Evolutionary conservation across 1,139 yeast genomes (phyloP), one percentile per base, ranked within the genome.

Genomic region (Fermentozyma sake): DNA sequence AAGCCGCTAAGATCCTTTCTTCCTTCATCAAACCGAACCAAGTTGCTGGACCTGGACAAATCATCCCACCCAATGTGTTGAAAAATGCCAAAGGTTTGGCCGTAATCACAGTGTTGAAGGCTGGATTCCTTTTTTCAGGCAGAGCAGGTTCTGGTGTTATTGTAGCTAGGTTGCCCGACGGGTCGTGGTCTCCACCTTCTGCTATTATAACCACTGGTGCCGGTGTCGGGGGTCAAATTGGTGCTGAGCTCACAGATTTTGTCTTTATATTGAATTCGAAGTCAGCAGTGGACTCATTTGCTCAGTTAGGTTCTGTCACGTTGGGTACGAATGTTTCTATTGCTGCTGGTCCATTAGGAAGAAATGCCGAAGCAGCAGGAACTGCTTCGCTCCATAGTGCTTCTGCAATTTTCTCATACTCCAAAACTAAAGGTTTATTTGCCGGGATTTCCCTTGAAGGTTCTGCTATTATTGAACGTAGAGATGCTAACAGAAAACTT

Each of bases 401-500:
- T 5, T 84, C 97, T 3, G 95, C 98, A 4, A 80, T 91, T 11
- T 91, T 89, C 52, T 68, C 96, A 2, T 91, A 91, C 58, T 86
- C 97, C 10, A 91, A 91, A 58, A 89, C 96, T 3, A 91, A 93
- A 55, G 98, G 98, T 35, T 69, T 91, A 31, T 91, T 86, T 62
- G 98, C 98, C 1, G 98, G 98, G 47, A 93, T 91, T 16, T 89
- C 97, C 2, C 72, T 91, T 29, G 98, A 91, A 61, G 98, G 98
- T 26, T 86, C 96, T 3, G 95, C 93, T 16, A 76, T 91, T 34
- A 72, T 91, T 11, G 98, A 91, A 60, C 81, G 98, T 62, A 75
- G 97, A 58, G 98, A 91, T 46, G 96, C 97, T 18, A 91, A 91
- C 58, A 72, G 96, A 50, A 87, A 87, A 59, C 89, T 91, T 51